A percentile compares a stretch with the other conserved stretches of the same genome.
Evolutionary conservation across 129 eudicot species (phyloP).

Genomic region (carrot (Daucus carota)): DNA sequence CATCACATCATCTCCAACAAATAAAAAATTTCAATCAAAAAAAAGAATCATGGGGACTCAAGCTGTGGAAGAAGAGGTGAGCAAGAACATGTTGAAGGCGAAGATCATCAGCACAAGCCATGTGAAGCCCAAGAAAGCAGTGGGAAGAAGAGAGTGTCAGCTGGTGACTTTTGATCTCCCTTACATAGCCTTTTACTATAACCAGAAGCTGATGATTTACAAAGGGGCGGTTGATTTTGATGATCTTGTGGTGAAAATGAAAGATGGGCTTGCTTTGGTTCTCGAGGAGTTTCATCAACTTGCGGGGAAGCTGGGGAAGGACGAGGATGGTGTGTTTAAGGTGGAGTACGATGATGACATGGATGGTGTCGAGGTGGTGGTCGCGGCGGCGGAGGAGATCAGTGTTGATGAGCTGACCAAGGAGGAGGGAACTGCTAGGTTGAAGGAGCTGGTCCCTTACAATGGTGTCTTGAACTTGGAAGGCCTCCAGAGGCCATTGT

Average conservation of each 20-base stretch:
- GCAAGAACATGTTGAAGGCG: constrained; percentile 29
- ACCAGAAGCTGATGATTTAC: constrained; percentile 72
- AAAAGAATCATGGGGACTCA: constrained; percentile 31
- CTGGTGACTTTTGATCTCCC: constrained; percentile 90
- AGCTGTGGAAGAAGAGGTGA: constrained; percentile 16
- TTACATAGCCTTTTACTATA: constrained; percentile 82
- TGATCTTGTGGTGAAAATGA: constrained; percentile 45
- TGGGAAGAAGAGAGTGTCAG: constrained; percentile 78
- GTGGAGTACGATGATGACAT: constrained; percentile 81
- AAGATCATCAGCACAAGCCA: constrained; percentile 40
- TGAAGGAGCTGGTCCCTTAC: constrained; percentile 76
- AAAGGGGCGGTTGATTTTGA: constrained; percentile 45
- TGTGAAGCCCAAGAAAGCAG: constrained; percentile 61
- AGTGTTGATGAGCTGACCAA: constrained; percentile 45
- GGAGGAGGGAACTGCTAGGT: constrained; percentile 49
- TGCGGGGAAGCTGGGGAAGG: constrained; percentile 83
- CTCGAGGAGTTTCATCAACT: constrained; percentile 78
- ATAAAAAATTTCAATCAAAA: neutral
- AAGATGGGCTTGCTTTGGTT: constrained; percentile 58
- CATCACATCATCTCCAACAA: neutral
- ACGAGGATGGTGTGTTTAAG: constrained; percentile 90
- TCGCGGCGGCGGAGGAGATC: constrained; percentile 47
- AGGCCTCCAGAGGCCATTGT: constrained; percentile 77
- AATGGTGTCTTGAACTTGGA: constrained; percentile 68
- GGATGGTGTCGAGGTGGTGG: constrained; percentile 78